Evolutionary conservation across 2,329 filamentous ascomycete genomes (phyloP).

Genomic region (Geosmithia putterillii): DNA sequence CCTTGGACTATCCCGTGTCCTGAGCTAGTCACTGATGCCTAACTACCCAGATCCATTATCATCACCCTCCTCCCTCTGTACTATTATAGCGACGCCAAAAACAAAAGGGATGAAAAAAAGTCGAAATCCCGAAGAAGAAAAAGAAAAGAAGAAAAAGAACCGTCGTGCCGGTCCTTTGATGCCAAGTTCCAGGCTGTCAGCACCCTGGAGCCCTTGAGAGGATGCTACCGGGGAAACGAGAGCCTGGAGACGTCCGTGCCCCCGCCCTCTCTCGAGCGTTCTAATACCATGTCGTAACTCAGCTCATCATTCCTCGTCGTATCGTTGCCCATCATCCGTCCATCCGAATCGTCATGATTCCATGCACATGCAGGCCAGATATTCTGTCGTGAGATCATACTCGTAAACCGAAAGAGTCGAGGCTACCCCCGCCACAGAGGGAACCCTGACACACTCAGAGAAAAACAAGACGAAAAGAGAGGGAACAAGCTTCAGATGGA

Average conservation of each 20-base stretch:
- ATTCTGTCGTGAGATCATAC: background rate
- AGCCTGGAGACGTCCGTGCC: no score
- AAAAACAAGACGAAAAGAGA: background rate
- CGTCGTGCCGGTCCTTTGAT: slow-evolving; percentile 4
- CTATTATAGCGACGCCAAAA: background rate
- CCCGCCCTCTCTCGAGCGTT: no score
- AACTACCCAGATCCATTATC: background rate
- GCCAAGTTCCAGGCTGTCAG: background rate
- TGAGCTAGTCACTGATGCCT: no score
- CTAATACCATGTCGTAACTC: no score
- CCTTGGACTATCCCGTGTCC: no score
- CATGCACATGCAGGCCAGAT: no score
- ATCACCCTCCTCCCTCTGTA: background rate
- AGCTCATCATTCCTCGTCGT: no score
- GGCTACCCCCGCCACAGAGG: background rate
- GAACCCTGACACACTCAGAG: background rate
- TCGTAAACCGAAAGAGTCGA: background rate
- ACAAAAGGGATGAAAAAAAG: background rate
- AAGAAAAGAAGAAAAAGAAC: background rate
- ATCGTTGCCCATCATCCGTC: no score
- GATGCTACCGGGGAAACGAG: no score
- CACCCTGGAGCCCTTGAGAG: no score
- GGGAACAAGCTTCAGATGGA: background rate
- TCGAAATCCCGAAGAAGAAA: background rate
- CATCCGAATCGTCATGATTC: no score